Conservation (phyloP, 2,329 filamentous ascomycete species). For the Pyricularia sp. region DNA sequence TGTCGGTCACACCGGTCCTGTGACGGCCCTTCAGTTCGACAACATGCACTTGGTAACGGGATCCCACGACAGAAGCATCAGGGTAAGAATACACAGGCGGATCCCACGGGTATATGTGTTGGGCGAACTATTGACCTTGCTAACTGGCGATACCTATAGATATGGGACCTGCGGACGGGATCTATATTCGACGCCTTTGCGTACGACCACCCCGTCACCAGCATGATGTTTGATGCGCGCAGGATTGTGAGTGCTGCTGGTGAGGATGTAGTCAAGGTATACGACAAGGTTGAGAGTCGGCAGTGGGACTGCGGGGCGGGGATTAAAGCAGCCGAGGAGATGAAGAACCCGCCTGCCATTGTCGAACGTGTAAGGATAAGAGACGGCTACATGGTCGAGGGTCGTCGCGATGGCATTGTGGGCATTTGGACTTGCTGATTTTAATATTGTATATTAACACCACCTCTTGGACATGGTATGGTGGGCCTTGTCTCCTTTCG, state of each 20-base stretch:
- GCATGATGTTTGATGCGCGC: slow-evolving; percentile 93
- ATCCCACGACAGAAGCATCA: slow-evolving; percentile 82
- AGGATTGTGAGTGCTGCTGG: slow-evolving; percentile 85
- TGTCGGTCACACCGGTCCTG: slow-evolving; percentile 89
- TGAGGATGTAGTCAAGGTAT: slow-evolving; percentile 92
- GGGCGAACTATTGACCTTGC: not conserved
- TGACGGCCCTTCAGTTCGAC: slow-evolving; percentile 93
- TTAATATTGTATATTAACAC: not conserved
- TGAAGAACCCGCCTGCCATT: slow-evolving; percentile 48
- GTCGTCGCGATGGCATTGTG: slow-evolving; percentile 75
- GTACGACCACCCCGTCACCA: slow-evolving; percentile 83
- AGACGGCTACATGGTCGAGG: slow-evolving; percentile 90
- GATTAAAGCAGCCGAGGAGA: slow-evolving; percentile 57
- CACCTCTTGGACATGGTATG: not conserved
- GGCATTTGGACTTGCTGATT: slow-evolving; percentile 75
- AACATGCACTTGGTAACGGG: slow-evolving; percentile 92
- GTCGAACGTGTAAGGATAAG: slow-evolving; percentile 84
- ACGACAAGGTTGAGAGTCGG: slow-evolving; percentile 90
- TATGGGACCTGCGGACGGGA: slow-evolving; percentile 96
- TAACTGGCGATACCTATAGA: slow-evolving; percentile 43
- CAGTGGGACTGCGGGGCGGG: slow-evolving; percentile 97
- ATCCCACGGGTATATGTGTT: not conserved
- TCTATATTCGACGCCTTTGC: slow-evolving; percentile 94
- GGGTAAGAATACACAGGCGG: slow-evolving; percentile 51
- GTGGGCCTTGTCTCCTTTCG: not conserved